A percentile compares a stretch with the other conserved stretches of the same genome.
Conservation (phyloP, 805 yeast genomes). For the Wickerhamiella spandovensis region DNA sequence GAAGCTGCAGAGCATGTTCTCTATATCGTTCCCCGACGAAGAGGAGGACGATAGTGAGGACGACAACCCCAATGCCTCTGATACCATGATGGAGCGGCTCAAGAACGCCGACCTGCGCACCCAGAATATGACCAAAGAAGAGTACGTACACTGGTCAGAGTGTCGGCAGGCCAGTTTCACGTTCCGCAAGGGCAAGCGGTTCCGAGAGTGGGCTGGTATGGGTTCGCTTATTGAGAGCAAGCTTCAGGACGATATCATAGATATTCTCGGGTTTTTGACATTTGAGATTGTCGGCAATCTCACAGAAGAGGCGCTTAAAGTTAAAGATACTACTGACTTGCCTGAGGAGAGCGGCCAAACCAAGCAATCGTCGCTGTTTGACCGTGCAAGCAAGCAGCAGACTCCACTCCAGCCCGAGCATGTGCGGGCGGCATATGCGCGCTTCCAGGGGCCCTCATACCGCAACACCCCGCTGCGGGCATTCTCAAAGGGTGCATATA, state of each 20-base stretch:
- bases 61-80: slow-evolving; percentile 71
- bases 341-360: slow-evolving; percentile 5
- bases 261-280: slow-evolving; percentile 86
- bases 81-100: slow-evolving; percentile 78
- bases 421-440: slow-evolving; percentile 16
- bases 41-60: slow-evolving; percentile 34
- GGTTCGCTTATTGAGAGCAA: slow-evolving; percentile 71
- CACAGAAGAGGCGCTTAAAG: slow-evolving; percentile 79
- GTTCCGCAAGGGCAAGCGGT: slow-evolving; percentile 83
- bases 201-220: slow-evolving; percentile 93
- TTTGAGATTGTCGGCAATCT: slow-evolving; percentile 92
- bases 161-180: slow-evolving; percentile 97
- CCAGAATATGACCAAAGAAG: slow-evolving; percentile 85
- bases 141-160: slow-evolving; percentile 97
- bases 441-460: slow-evolving; percentile 13
- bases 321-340: slow-evolving; percentile 39
- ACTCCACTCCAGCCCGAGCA: slow-evolving; percentile 18
- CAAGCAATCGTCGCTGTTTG: slow-evolving; percentile 11
- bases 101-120: slow-evolving; percentile 93
- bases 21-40: slow-evolving; percentile 27
- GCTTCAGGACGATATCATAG: slow-evolving; percentile 93
- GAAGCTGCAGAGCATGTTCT: slow-evolving; percentile 90
- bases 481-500: slow-evolving; percentile 12
- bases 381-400: slow-evolving; percentile 13
- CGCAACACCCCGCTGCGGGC: slow-evolving; percentile 10